These are phyloP conservation scores for Rachicladosporium sp. DNA, from an alignment of 2,329 filamentous ascomycete genomes.

Conservation along the genomic window DNA sequence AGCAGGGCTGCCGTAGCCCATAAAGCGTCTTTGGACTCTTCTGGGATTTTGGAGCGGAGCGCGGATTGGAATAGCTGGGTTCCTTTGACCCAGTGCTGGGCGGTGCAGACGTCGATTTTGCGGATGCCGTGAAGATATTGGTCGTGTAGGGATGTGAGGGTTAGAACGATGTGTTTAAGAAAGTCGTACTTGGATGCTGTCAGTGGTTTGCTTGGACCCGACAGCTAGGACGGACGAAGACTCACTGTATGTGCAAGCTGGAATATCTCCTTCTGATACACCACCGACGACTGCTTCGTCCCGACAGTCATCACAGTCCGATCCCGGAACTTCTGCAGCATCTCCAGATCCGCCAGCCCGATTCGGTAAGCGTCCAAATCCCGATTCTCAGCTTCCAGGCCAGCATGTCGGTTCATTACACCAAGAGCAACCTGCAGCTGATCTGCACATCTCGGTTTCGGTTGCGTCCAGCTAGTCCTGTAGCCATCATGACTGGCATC, in stretches of 20 bases:
- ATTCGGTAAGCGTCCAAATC: constrained; percentile 3
- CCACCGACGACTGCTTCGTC: constrained; percentile 10
- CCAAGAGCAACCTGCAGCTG: constrained; percentile 1
- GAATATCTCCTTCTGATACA: constrained; percentile 12
- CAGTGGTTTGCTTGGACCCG: too few species aligned
- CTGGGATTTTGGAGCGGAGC: constrained; percentile 25
- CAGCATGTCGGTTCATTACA: constrained; percentile 5
- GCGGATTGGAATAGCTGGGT: constrained; percentile 37
- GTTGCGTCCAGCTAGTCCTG: too few species aligned
- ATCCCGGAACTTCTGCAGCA: constrained; percentile 14
- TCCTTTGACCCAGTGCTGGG: constrained; percentile 37
- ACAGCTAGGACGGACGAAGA: too few species aligned
- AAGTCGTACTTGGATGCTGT: constrained; percentile 35
- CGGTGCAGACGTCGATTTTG: constrained; percentile 22
- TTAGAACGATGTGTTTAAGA: constrained; percentile 43
- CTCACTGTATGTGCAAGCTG: constrained; percentile 6
- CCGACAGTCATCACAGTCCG: constrained; percentile 16
- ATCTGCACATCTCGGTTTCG: too few species aligned
- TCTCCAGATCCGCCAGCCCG: constrained; percentile 9
- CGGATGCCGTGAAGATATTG: constrained; percentile 25
- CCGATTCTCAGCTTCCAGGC: neutral
- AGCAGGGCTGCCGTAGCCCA: constrained; percentile 38
- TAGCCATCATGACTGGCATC: neutral
- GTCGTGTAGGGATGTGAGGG: constrained; percentile 43
- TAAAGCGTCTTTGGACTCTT: constrained; percentile 32